Conservation (phyloP, 768 basidiomycete species). For the Mycena latifolia region DNA sequence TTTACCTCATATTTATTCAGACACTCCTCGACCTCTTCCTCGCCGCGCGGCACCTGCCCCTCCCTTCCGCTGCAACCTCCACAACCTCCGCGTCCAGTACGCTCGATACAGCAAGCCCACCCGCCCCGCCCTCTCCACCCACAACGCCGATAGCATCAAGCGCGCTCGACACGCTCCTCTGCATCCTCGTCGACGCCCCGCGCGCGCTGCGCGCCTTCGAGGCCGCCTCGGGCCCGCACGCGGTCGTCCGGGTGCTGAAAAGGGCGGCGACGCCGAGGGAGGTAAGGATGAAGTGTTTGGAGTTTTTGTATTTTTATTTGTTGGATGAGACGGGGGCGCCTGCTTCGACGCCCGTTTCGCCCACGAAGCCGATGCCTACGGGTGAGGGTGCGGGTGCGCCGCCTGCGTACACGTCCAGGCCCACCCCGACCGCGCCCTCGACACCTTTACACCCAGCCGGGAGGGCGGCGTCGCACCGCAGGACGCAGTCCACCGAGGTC, state of each 20-base stretch:
- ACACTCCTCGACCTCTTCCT: slow-evolving; percentile 79
- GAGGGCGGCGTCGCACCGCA: too few species aligned
- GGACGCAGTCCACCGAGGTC: too few species aligned
- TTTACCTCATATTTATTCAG: slow-evolving; percentile 48
- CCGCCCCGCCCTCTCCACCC: slow-evolving; percentile 38
- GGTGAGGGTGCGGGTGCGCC: too few species aligned
- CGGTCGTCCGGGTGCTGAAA: slow-evolving; percentile 90
- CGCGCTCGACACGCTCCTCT: slow-evolving; percentile 87
- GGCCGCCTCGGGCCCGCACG: slow-evolving; percentile 79
- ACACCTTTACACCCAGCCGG: too few species aligned
- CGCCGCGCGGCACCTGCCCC: slow-evolving; percentile 70
- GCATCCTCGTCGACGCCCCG: slow-evolving; percentile 90
- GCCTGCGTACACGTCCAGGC: too few species aligned
- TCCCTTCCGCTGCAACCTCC: too few species aligned
- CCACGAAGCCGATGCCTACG: slow-evolving; percentile 49
- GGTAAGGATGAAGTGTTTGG: slow-evolving; percentile 95
- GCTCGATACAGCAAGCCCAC: slow-evolving; percentile 45
- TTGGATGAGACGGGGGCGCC: slow-evolving; percentile 76
- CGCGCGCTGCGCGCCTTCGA: slow-evolving; percentile 84
- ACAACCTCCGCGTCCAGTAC: slow-evolving; percentile 42
- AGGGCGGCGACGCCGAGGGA: slow-evolving; percentile 87
- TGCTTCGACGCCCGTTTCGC: slow-evolving; percentile 51
- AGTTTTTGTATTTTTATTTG: slow-evolving; percentile 95
- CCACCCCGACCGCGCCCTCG: too few species aligned
- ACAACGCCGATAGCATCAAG: slow-evolving; percentile 70